Conservation (phyloP, 306 rosid species). For the Adenanthera pavonina region DNA sequence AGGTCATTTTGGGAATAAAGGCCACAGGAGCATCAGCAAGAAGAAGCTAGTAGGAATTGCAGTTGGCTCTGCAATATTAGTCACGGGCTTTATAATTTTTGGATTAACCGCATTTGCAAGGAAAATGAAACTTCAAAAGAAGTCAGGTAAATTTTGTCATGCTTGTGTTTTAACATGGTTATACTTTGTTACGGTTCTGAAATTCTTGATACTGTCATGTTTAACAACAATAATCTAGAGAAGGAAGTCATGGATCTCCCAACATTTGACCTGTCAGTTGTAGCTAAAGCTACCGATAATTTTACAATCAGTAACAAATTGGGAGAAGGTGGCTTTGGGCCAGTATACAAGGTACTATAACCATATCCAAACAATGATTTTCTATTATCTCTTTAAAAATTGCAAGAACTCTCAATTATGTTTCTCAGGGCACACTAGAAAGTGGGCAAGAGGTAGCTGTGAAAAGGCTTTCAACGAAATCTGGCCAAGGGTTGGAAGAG, state of each 20-base stretch:
- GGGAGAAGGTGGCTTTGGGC: slow-evolving; percentile 51
- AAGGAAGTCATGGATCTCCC: slow-evolving; percentile 41
- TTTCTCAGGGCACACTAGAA: background rate
- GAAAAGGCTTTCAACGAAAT: too few relatives aligned
- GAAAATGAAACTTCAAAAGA: background rate
- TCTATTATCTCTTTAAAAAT: background rate
- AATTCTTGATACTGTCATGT: background rate
- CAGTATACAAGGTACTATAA: slow-evolving; percentile 40
- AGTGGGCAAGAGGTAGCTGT: too few relatives aligned
- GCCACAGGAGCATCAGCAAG: background rate
- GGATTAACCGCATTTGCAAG: background rate
- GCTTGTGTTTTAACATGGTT: background rate
- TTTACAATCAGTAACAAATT: slow-evolving; percentile 39
- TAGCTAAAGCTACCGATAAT: slow-evolving; percentile 35
- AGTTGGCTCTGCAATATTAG: background rate
- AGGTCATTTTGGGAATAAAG: background rate
- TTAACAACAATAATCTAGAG: background rate
- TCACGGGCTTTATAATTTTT: background rate
- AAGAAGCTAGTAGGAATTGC: background rate
- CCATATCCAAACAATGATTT: background rate
- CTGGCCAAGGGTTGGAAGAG: too few relatives aligned
- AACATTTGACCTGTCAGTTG: slow-evolving; percentile 25
- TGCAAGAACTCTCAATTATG: background rate
- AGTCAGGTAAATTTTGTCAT: background rate
- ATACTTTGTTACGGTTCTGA: background rate